Percentiles rank a stretch among this genome's conserved stretches.
phyloP scores from a whole-genome alignment of 441 rosid genomes.

The Corymbia citriodora region DNA sequence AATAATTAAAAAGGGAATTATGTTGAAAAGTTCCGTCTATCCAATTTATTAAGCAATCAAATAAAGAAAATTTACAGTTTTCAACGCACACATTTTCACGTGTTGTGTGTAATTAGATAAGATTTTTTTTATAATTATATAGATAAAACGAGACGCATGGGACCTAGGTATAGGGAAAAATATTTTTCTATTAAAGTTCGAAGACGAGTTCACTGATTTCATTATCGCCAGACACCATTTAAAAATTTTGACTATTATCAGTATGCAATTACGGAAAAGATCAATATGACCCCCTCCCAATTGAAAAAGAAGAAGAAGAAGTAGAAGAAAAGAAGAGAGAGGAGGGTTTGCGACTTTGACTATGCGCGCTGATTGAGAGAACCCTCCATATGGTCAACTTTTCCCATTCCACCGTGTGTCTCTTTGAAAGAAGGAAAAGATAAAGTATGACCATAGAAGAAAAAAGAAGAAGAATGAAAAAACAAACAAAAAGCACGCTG shows the following conservation, averaged over 20 bases:
- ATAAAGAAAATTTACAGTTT: background rate
- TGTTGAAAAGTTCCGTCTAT: background rate
- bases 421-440: background rate
- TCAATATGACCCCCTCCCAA: background rate
- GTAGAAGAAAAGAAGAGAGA: background rate
- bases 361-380: background rate
- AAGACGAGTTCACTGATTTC: background rate
- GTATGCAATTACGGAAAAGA: background rate
- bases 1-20: background rate
- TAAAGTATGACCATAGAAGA: background rate
- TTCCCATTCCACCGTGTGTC: background rate
- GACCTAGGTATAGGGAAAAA: background rate
- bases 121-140: too few relatives aligned
- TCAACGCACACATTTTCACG: background rate
- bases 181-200: background rate
- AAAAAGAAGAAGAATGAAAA: background rate
- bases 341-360: background rate
- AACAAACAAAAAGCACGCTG: background rate
- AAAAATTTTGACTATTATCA: background rate
- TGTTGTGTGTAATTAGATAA: background rate
- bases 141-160: accelerated
- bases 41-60: background rate
- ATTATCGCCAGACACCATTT: background rate
- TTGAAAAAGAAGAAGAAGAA: background rate
- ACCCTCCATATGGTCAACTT: background rate